Evolutionary conservation across 768 basidiomycete species (phyloP).

Genomic region (Leccinum boreale): DNA sequence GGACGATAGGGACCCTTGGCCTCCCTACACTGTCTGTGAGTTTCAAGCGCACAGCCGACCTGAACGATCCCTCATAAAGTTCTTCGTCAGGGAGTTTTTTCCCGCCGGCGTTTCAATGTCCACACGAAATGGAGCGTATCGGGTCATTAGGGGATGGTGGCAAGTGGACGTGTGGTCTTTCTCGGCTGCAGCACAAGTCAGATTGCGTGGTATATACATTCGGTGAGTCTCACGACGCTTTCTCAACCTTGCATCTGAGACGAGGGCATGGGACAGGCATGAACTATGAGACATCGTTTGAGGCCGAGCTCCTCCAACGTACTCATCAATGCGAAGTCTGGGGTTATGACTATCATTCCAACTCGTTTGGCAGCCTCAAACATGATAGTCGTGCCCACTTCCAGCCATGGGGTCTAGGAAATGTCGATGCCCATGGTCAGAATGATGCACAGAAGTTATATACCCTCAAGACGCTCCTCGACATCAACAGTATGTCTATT

Average conservation of each 20-base stretch:
- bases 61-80: slow-evolving; percentile 1
- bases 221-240: slow-evolving; percentile 33
- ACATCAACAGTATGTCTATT: slow-evolving; percentile 37
- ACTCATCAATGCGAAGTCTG: slow-evolving; percentile 52
- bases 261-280: slow-evolving; percentile 32
- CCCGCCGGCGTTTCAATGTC: slow-evolving; percentile 41
- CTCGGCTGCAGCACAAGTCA: slow-evolving; percentile 48
- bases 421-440: slow-evolving; percentile 34
- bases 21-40: slow-evolving; percentile 57
- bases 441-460: slow-evolving; percentile 37
- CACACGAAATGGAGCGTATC: slow-evolving; percentile 41
- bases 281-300: slow-evolving; percentile 63
- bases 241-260: neutral
- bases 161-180: slow-evolving; percentile 68
- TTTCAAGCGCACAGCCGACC: slow-evolving; percentile 10
- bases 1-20: slow-evolving; percentile 49
- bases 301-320: slow-evolving; percentile 50
- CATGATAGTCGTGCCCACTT: slow-evolving; percentile 41
- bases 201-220: slow-evolving; percentile 63
- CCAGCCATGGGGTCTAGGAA: slow-evolving; percentile 39
- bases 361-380: slow-evolving; percentile 34
- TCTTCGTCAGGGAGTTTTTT: slow-evolving; percentile 43
- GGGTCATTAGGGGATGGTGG: slow-evolving; percentile 62
- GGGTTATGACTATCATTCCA: slow-evolving; percentile 52
- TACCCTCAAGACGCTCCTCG: slow-evolving; percentile 44